These are phyloP conservation scores for Cladosporium sp. DNA, from an alignment of 2,329 filamentous ascomycete genomes.

Conservation along the genomic window DNA sequence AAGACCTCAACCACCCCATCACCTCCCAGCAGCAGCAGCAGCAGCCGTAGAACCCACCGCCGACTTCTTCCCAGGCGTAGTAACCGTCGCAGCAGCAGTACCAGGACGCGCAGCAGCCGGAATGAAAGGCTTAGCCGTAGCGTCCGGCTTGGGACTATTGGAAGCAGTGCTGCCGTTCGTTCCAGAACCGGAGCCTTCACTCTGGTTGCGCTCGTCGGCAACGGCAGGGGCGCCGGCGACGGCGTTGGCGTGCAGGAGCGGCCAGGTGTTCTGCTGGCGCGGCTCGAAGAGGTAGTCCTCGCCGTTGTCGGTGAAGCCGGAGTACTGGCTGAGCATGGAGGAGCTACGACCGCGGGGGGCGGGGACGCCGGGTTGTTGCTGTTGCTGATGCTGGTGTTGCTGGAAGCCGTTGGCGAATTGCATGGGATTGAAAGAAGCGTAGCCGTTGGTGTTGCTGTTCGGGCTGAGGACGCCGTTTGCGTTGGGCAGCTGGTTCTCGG, in stretches of 20 bases:
- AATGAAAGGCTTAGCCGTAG: slow-evolving; percentile 26
- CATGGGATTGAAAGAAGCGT: slow-evolving; percentile 13
- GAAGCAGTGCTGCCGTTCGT: slow-evolving; percentile 24
- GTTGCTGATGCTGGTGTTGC: too few relatives aligned
- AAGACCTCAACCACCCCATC: background rate
- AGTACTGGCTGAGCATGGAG: slow-evolving; percentile 50
- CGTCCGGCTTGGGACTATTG: slow-evolving; percentile 31
- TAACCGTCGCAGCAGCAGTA: background rate
- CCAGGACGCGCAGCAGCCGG: slow-evolving; percentile 19
- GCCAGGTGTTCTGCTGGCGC: slow-evolving; percentile 23
- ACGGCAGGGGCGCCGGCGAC: slow-evolving; percentile 15
- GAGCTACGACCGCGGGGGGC: slow-evolving; percentile 44
- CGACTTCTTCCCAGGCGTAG: slow-evolving; percentile 4
- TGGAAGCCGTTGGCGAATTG: slow-evolving; percentile 15
- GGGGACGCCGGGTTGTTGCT: slow-evolving; percentile 2
- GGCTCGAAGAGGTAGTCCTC: slow-evolving; percentile 25
- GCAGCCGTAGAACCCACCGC: too few relatives aligned
- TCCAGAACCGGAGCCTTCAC: slow-evolving; percentile 25
- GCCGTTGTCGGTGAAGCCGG: slow-evolving; percentile 45
- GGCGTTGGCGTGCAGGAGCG: slow-evolving; percentile 15
- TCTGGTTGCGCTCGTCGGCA: slow-evolving; percentile 22
- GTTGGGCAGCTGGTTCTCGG: slow-evolving; percentile 56
- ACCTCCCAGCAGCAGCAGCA: slow-evolving; percentile 9
- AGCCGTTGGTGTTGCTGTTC: slow-evolving; percentile 20
- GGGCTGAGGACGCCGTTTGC: slow-evolving; percentile 33